Base-by-base conservation (phyloP, 2,329 filamentous ascomycete genomes). In the Pseudogymnoascus pannorum region DNA sequence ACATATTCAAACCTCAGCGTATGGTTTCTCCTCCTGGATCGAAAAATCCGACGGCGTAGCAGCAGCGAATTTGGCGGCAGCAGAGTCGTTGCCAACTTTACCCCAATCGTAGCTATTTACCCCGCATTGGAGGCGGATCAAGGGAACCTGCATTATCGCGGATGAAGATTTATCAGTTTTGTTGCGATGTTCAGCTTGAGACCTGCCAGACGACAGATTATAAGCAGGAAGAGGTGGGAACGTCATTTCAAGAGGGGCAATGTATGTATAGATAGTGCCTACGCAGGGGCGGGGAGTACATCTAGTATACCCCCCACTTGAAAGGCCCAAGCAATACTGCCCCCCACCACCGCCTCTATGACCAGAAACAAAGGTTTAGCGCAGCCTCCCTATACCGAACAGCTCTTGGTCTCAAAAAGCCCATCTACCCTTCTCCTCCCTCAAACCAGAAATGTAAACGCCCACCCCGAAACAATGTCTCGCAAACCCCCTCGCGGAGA, bases 101-200 rank as follows among this genome's bases (percentile, higher is more conserved):
- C 93, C 94, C 94, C 94, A 99, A 78, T 97, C 94, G 74, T 99
- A 99, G 75, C 92, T 97, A 76, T 97, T 97, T 72, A 96, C 91
- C 72, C 93, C 94, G 78, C 89, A 92, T 75, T 89, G 87, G 67
- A 97, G 85, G 68, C 91, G 86, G 73, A 96, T 82, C 60, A 97
- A 79, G 70, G 93, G 92, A 64, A 94, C 85, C 48, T 54, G 48
- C 48, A 54, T 54, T 54, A 31, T 18, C n/a, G 48, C n/a, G 7
- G 48, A 54, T 12, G 48, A 54, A 4, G 48, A 14, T 2, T 31
- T 54, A 6, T 54, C 26, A 18, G 48, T 54, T 31, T 54, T 54
- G 48, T 54, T 54, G 26, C 48, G 48, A 20, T 54, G 48, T 31
- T 54, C 48, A 54, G 48, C 48, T 54, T 54, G 48, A 31, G 48